Base-by-base conservation (phyloP, 2,329 filamentous ascomycete species). In the Xylariaceae sp. region DNA sequence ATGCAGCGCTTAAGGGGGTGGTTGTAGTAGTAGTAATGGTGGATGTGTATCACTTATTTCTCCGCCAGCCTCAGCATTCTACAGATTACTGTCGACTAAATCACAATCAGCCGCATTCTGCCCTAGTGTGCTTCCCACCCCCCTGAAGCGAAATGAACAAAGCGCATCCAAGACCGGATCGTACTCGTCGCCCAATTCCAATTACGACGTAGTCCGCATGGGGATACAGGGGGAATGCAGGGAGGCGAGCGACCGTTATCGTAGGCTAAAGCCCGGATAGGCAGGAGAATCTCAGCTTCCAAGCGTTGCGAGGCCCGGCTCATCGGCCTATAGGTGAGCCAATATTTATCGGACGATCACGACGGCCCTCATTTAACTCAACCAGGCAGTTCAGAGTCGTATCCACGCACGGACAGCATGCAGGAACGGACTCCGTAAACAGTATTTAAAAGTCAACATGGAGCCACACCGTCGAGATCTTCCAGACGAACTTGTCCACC, bases 271-370 rank as follows among this genome's bases (percentile, higher is more conserved):
- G 16, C 58, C 58, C 40, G 37, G 50, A 56, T 53, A 60, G 58
- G 58, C 50, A 82, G 71, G 26, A 82, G 76, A 61, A 81, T 75
- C 2, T 37, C 44, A 52, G 43, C 33, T 53, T 27, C 33, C 16
- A 29, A 21, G 23, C 30, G 8, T 33, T 15, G 16, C 24, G 27
- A 39, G 33, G 27, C 35, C 30, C 35, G 30, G 11, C 44, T 33
- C 36, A 23, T 15, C 15, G 21, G 27, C 33, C 15, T 13, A 27
- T 21, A 29, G 35, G 5, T 16, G 30, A 33, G 30, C 6, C n/a
- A 24, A 10, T 11, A 41, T 52, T 50, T 26, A 15, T 46, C 15
- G 13, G 45, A 46, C 45, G 43, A 4, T 37, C n/a, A 18, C n/a
- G n/a, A n/a, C n/a, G n/a, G n/a, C n/a, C n/a, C 35, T 18, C 8